A percentile compares a stretch with the other conserved stretches of the same genome.
phyloP scores from a whole-genome alignment of 2,329 filamentous ascomycete genomes.

The Aspergillus phoenicis region DNA sequence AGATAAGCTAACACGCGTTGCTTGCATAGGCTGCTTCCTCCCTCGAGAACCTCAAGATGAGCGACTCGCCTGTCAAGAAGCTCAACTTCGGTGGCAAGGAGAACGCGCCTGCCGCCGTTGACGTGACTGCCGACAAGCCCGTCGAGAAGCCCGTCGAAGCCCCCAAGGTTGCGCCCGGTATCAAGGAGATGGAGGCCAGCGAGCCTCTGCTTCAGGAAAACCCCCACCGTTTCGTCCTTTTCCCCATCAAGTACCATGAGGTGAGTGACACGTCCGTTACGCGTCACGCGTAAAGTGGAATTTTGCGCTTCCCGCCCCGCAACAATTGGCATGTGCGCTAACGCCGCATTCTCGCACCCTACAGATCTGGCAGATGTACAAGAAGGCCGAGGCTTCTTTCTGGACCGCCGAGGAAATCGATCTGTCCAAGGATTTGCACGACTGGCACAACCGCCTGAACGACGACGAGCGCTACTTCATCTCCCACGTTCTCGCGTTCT shows the following conservation, averaged over 20 bases:
- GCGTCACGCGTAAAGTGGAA: slow-evolving; percentile 70
- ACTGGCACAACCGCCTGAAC: slow-evolving; percentile 98
- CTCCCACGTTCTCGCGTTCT: slow-evolving; percentile 98
- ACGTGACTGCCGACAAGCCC: slow-evolving; percentile 60
- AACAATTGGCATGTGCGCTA: slow-evolving; percentile 33
- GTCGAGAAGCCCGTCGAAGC: slow-evolving; percentile 46
- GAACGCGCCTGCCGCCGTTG: slow-evolving; percentile 64
- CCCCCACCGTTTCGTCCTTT: slow-evolving; percentile 92
- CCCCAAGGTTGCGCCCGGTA: slow-evolving; percentile 51
- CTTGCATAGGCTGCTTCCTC: slow-evolving; percentile 73
- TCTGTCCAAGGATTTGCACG: slow-evolving; percentile 96
- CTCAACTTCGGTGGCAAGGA: slow-evolving; percentile 85
- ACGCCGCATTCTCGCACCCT: slow-evolving; percentile 33
- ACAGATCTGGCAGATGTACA: slow-evolving; percentile 99
- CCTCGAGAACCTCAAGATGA: slow-evolving; percentile 86
- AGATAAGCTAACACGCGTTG: slow-evolving; percentile 42
- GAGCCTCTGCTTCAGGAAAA: slow-evolving; percentile 96
- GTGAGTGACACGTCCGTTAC: slow-evolving; percentile 64
- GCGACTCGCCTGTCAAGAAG: slow-evolving; percentile 86
- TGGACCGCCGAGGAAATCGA: slow-evolving; percentile 99
- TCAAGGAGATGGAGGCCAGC: slow-evolving; percentile 71
- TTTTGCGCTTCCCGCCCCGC: slow-evolving; percentile 20
- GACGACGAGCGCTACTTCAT: slow-evolving; percentile 98
- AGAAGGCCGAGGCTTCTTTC: slow-evolving; percentile 99
- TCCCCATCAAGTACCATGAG: slow-evolving; percentile 99